Evolutionary conservation across 805 yeast species (phyloP).

Genomic region (Debaryomyces castellii): DNA sequence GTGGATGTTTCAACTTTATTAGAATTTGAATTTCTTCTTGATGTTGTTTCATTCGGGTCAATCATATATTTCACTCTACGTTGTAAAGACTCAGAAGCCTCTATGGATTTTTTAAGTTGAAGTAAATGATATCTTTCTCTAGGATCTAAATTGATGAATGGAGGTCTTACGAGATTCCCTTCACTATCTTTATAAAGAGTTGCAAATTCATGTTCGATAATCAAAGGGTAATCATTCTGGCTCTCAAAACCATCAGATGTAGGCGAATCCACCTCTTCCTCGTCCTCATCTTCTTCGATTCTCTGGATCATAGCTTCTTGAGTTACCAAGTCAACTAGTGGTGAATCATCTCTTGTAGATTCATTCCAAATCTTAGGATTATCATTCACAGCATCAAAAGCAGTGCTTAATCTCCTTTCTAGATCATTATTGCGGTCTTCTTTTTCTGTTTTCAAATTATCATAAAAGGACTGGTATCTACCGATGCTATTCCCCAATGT

Average conservation of each 20-base stretch:
- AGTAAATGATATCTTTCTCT: conserved; percentile 41
- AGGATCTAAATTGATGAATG: conserved; percentile 44
- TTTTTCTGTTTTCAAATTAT: conserved; percentile 14
- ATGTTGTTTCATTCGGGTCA: conserved; percentile 38
- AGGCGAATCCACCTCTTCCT: background rate
- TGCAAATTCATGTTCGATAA: conserved; percentile 32
- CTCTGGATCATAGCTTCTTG: background rate
- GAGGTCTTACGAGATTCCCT: conserved; percentile 42
- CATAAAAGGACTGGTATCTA: conserved; percentile 18
- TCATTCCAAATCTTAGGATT: conserved; percentile 3
- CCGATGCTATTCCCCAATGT: conserved; percentile 13
- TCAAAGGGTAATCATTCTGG: conserved; percentile 9
- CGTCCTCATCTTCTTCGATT: conserved; percentile 1
- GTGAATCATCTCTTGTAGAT: conserved; percentile 1
- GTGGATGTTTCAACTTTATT: conserved; percentile 41
- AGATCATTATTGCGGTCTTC: conserved; percentile 22
- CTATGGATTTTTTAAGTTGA: conserved; percentile 37
- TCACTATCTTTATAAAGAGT: conserved; percentile 35
- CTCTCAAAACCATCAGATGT: background rate
- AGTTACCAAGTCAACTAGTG: background rate
- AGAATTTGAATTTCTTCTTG: conserved; percentile 9
- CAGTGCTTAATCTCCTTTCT: conserved; percentile 28
- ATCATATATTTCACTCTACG: conserved; percentile 37
- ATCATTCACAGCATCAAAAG: conserved; percentile 10
- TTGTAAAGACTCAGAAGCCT: conserved; percentile 34